Percentiles rank a stretch among this genome's conserved stretches.
These are phyloP conservation scores for Pterulicium gracile DNA, from an alignment of 1,284 basidiomycete species.

Conservation along the genomic window DNA sequence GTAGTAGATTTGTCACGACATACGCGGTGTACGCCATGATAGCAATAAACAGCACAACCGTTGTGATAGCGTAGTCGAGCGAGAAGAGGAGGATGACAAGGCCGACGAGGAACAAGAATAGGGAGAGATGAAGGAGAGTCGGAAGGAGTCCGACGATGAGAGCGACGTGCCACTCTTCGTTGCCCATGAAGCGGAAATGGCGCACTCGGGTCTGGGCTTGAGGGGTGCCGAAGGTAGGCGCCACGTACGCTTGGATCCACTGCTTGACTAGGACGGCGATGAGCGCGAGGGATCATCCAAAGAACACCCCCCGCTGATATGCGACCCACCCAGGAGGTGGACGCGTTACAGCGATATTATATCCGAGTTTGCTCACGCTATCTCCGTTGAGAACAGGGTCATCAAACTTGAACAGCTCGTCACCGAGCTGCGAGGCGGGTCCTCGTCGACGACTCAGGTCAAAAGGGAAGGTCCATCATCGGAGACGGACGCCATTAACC, in stretches of 20 bases:
- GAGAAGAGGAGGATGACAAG: slow-evolving; percentile 7
- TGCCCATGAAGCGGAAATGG: slow-evolving; percentile 8
- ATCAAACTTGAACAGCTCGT: no score
- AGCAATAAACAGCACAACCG: neutral
- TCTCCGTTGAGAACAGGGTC: no score
- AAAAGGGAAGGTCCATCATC: no score
- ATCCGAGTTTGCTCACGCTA: no score
- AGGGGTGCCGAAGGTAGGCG: slow-evolving; percentile 7
- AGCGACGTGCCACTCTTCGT: slow-evolving; percentile 9
- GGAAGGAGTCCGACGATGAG: slow-evolving; percentile 9
- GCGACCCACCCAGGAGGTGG: no score
- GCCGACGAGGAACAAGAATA: slow-evolving; percentile 11
- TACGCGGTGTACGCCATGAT: neutral
- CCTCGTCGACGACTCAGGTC: no score
- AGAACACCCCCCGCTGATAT: no score
- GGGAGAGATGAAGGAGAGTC: slow-evolving; percentile 10
- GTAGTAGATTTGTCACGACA: neutral
- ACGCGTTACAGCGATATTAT: no score
- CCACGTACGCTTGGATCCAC: slow-evolving; percentile 13
- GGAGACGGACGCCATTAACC: no score
- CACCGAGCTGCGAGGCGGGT: no score
- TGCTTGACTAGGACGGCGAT: slow-evolving; percentile 14
- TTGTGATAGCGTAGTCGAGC: neutral
- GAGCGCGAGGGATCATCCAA: no score
- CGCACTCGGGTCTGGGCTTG: slow-evolving; percentile 8